Base-by-base conservation (phyloP, 768 basidiomycete genomes). In the Boletus edulis region DNA sequence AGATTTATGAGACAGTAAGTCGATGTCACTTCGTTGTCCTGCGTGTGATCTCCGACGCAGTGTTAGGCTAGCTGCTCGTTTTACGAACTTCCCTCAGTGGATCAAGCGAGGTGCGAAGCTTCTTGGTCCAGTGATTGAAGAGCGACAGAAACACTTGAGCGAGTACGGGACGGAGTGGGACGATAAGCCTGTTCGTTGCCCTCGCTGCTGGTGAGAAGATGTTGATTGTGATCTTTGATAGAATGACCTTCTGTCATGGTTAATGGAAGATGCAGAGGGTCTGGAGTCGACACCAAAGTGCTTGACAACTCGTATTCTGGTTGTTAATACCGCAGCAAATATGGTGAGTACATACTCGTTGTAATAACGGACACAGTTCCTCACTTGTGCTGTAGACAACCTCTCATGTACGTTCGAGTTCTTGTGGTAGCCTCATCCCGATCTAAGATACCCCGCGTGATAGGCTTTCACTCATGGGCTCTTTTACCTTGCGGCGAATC, bases 211-310 rank as follows among this genome's bases (percentile, higher is more conserved):
- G 8, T 18, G 9, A 5, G 22, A 37, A 14, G 5, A 6, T 10
- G 3, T 5, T 13, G 8, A 22, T 15, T 40, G 7, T 2, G 5
- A 32, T 35, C 14, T 24, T 11, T 34, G 4, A 15, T 34, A 73
- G 74, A 65, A 68, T 13, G 75, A 76, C 51, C 49, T 74, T 41
- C 34, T 76, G 5, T 56, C 63, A 11, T 74, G 73, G 72, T 24
- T 72, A 18, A 60, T 74, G 15, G 66, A 70, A 11, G 44, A 31
- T 13, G 44, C 49, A 18, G 15, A 55, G 7, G 53, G 44, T 4
- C 39, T 48, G 3, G 39, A 55, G 27, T 29, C 37, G 35, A 49
- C 39, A 0, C 2, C 34, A n/a, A 9, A 31, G 14, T 11, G 9
- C 9, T 46, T 57, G 43, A 41, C 34, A 4, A 14, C 11, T 12